A percentile compares a stretch with the other conserved stretches of the same genome.
These are phyloP conservation scores for Porphyrellus sp. DNA, from an alignment of 1,284 basidiomycete species.

Conservation along the genomic window DNA sequence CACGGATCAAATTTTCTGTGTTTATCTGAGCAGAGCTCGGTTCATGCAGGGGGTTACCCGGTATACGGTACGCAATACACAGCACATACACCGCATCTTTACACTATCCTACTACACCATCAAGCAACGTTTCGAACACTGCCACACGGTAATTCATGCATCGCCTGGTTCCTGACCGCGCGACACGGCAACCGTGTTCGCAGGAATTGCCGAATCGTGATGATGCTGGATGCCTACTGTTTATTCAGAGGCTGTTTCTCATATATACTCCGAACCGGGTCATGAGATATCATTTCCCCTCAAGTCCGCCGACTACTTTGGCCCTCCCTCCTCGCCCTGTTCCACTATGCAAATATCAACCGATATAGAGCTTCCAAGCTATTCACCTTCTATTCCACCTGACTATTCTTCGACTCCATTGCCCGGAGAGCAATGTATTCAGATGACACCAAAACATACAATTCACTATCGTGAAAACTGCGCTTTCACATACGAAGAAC, in stretches of 20 bases:
- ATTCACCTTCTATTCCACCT: slow-evolving; percentile 32
- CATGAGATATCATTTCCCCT: slow-evolving; percentile 1
- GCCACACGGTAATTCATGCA: slow-evolving; percentile 19
- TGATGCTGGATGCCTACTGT: neutral
- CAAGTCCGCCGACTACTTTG: neutral
- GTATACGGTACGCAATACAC: neutral
- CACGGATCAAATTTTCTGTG: slow-evolving; percentile 10
- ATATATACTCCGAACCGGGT: slow-evolving; percentile 23
- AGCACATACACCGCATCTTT: slow-evolving; percentile 6
- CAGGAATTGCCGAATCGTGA: slow-evolving; percentile 10
- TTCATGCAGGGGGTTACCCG: neutral
- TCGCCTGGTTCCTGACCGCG: slow-evolving; percentile 15
- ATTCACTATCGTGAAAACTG: slow-evolving; percentile 23
- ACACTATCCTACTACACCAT: neutral
- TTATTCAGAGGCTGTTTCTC: slow-evolving; percentile 13
- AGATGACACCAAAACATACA: slow-evolving; percentile 28
- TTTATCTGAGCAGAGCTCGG: neutral
- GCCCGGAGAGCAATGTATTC: slow-evolving; percentile 34
- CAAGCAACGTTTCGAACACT: slow-evolving; percentile 11
- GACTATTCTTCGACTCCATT: slow-evolving; percentile 36
- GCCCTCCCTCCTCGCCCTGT: slow-evolving; percentile 1
- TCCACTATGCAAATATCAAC: slow-evolving; percentile 17
- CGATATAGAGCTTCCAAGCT: slow-evolving; percentile 27
- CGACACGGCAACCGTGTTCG: slow-evolving; percentile 12
- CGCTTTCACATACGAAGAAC: slow-evolving; percentile 32